These are phyloP conservation scores for Phyllostachys edulis DNA, from an alignment of 176 grass and related monocot species.

Conservation along the genomic window DNA sequence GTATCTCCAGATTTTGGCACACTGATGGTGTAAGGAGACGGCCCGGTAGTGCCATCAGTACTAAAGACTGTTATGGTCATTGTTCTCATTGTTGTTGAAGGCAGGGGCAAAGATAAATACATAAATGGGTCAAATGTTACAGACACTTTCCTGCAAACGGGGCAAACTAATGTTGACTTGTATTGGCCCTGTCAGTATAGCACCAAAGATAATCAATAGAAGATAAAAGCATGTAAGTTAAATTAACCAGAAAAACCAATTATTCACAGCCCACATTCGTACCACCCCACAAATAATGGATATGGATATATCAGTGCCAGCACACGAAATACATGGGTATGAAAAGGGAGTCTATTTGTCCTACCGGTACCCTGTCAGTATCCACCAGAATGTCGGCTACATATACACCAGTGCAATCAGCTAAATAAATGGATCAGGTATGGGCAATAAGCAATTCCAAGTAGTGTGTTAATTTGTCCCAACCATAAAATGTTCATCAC, in stretches of 20 bases:
- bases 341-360: not conserved
- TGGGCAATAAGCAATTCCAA: not conserved
- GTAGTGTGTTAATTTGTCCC: not conserved
- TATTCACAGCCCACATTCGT: not conserved
- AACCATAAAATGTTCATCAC: not conserved
- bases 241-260: not conserved
- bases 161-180: conserved; percentile 92
- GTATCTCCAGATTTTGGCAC: conserved; percentile 74
- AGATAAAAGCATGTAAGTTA: not conserved
- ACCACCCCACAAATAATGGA: not conserved
- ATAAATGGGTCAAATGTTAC: conserved; percentile 96
- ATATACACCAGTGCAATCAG: not conserved
- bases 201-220: conserved; percentile 31
- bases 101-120: conserved; percentile 91
- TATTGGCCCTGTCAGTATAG: conserved; percentile 83
- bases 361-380: not conserved
- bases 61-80: conserved; percentile 80
- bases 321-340: not conserved
- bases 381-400: not conserved
- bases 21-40: conserved; percentile 73
- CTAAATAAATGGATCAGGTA: not conserved
- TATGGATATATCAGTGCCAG: not conserved
- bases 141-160: conserved; percentile 85
- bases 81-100: conserved; percentile 81
- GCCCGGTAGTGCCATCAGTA: conserved; percentile 52